Conservation (phyloP, 805 yeast species). For the Priceomyces haplophilus region DNA sequence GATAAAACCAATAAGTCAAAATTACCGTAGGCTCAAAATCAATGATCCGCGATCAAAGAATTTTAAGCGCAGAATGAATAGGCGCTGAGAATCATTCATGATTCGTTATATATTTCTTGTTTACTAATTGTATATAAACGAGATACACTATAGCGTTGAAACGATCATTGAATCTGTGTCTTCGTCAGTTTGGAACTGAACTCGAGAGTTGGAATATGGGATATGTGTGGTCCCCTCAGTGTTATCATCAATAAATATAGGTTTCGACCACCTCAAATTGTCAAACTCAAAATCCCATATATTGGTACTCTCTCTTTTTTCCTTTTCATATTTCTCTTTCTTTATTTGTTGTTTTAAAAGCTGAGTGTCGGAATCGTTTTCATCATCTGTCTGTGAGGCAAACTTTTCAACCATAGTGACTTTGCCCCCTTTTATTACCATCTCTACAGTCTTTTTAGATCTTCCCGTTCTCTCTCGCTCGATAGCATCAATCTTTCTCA, state of each 20-base stretch:
- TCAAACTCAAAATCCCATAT: constrained; percentile 65
- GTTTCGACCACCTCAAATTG: constrained; percentile 51
- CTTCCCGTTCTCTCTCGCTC: constrained; percentile 65
- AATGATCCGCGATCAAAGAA: constrained; percentile 43
- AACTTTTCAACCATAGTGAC: constrained; percentile 58
- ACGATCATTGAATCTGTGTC: constrained; percentile 13
- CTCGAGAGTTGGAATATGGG: constrained; percentile 16
- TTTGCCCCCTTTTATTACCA: constrained; percentile 78
- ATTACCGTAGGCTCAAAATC: constrained; percentile 53
- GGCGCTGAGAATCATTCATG: neutral
- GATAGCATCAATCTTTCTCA: constrained; percentile 59
- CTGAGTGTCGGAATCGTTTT: constrained; percentile 32
- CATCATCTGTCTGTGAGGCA: constrained; percentile 10
- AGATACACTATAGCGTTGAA: neutral
- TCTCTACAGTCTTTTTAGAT: constrained; percentile 70
- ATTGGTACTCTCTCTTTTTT: constrained; percentile 30
- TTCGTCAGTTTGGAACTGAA: constrained; percentile 21
- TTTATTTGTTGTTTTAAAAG: constrained; percentile 33
- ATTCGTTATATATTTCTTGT: neutral
- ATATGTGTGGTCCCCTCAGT: neutral
- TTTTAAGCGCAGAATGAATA: constrained; percentile 28
- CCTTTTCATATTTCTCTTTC: constrained; percentile 23
- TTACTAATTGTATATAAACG: neutral
- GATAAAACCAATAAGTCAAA: constrained; percentile 40
- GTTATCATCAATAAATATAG: constrained; percentile 32